Percentiles rank a stretch among this genome's conserved stretches.
Evolutionary conservation across 179 eudicot species (phyloP).

Genomic region (Actinidia chinensis): DNA sequence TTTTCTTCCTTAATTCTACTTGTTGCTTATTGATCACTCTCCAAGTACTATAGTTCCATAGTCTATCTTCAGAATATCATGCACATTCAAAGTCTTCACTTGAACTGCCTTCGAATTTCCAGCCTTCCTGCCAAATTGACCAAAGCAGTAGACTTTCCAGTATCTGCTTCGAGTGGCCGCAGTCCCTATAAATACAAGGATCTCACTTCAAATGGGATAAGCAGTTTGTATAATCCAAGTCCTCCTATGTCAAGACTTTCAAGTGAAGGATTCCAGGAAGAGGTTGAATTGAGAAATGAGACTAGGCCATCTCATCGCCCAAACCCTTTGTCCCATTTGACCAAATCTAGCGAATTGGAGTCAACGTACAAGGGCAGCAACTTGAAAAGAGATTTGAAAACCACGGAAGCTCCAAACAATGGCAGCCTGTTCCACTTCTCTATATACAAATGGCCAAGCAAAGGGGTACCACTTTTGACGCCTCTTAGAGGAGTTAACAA

Average conservation of each 20-base stretch:
- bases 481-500: constrained; percentile 38
- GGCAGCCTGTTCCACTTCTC: constrained; percentile 74
- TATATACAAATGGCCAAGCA: constrained; percentile 81
- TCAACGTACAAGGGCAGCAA: constrained; percentile 15
- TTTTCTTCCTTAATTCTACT: background rate
- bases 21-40: background rate
- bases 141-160: constrained; percentile 34
- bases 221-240: constrained; percentile 26
- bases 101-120: constrained; percentile 23
- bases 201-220: constrained; percentile 23
- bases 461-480: constrained; percentile 50
- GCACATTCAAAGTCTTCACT: background rate
- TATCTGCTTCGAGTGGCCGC: constrained; percentile 38
- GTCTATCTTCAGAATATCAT: background rate
- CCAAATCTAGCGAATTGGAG: constrained; percentile 24
- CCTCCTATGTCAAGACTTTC: constrained; percentile 46
- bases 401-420: constrained; percentile 29
- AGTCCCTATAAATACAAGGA: constrained; percentile 29
- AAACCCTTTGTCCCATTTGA: constrained; percentile 43
- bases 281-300: constrained; percentile 24
- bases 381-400: constrained; percentile 21
- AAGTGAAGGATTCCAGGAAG: constrained; percentile 34
- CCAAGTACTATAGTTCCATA: background rate
- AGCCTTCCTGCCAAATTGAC: constrained; percentile 66
- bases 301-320: constrained; percentile 26